Percentiles rank a stretch among this genome's conserved stretches.
Evolutionary conservation across 23 red algal species (phyloP).

Genomic region (Agarophyton chilense): DNA sequence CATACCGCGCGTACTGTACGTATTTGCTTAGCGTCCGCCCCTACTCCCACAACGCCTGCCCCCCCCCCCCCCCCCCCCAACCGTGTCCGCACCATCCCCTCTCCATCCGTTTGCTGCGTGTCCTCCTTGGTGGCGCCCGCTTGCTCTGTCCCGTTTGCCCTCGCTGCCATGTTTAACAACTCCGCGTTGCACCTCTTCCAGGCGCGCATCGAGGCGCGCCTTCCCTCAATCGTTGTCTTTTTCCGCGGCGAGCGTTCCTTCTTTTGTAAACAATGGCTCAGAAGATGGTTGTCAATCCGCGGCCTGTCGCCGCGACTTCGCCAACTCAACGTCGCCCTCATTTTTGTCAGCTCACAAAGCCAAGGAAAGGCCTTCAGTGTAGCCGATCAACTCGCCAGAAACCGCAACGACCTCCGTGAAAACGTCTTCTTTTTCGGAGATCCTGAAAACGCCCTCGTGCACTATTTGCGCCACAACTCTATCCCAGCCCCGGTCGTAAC

Average conservation of each 20-base stretch:
- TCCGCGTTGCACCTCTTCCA: constrained; percentile 32
- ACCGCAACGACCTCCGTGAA: not conserved
- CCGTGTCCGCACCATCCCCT: not conserved
- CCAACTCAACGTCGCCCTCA: constrained; percentile 20
- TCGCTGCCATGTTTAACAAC: not conserved
- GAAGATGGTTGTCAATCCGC: constrained; percentile 52
- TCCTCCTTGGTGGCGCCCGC: not conserved
- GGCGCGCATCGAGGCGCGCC: not conserved
- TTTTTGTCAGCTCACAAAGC: constrained; percentile 56
- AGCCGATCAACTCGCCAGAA: constrained; percentile 27
- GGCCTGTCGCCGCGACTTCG: constrained; percentile 31
- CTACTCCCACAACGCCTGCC: too few species aligned
- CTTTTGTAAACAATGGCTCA: constrained; percentile 57
- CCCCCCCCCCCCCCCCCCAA: too few species aligned
- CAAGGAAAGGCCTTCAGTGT: constrained; percentile 55
- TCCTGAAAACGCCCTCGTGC: constrained; percentile 37
- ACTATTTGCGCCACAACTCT: not conserved
- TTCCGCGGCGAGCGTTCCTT: constrained; percentile 66
- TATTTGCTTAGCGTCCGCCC: too few species aligned
- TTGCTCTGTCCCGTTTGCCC: not conserved
- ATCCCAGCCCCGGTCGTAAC: constrained; percentile 38
- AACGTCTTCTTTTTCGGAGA: constrained; percentile 43
- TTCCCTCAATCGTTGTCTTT: constrained; percentile 36
- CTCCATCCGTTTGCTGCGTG: not conserved
- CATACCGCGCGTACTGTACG: too few species aligned